Conservation (phyloP, 768 basidiomycete genomes). For the Saitozyma sp. region DNA sequence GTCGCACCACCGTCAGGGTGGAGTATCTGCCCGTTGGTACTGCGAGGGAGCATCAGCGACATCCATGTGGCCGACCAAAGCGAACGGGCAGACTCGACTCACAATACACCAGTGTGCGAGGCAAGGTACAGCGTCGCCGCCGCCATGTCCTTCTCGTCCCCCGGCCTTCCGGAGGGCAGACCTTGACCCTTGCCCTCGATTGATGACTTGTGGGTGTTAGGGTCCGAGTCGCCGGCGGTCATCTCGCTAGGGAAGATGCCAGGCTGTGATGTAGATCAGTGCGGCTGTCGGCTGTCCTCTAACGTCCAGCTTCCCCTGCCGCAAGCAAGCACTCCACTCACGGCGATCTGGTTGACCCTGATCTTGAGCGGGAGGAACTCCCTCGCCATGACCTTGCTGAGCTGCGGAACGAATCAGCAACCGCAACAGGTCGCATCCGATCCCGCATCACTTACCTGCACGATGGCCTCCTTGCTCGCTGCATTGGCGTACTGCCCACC, state of each 20-base stretch:
- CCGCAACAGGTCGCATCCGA: not conserved
- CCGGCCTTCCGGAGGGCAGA: slow-evolving; percentile 39
- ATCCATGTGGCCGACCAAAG: not conserved
- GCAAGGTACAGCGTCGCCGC: slow-evolving; percentile 34
- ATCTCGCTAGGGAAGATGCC: slow-evolving; percentile 42
- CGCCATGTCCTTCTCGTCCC: slow-evolving; percentile 42
- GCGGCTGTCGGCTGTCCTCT: not conserved
- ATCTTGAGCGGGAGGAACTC: slow-evolving; percentile 37
- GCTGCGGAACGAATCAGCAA: slow-evolving; percentile 10
- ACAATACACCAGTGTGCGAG: slow-evolving; percentile 35
- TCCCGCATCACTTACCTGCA: slow-evolving; percentile 17
- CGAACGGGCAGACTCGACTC: slow-evolving; percentile 10
- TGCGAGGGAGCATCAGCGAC: not conserved
- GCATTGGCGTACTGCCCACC: slow-evolving; percentile 43
- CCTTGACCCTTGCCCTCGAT: slow-evolving; percentile 32
- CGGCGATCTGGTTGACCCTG: slow-evolving; percentile 43
- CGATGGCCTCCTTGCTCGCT: slow-evolving; percentile 33
- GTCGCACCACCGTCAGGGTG: slow-evolving; percentile 43
- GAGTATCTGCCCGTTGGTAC: slow-evolving; percentile 38
- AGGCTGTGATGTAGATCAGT: slow-evolving; percentile 9
- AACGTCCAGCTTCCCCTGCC: not conserved
- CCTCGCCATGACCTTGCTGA: slow-evolving; percentile 36
- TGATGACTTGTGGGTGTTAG: slow-evolving; percentile 31
- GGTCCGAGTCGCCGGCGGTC: slow-evolving; percentile 32
- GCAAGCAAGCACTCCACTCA: slow-evolving; percentile 8